A percentile compares a stretch with the other conserved stretches of the same genome.
Conservation (phyloP, 2,329 filamentous ascomycete species). For the Arthrobotrys iridis region DNA sequence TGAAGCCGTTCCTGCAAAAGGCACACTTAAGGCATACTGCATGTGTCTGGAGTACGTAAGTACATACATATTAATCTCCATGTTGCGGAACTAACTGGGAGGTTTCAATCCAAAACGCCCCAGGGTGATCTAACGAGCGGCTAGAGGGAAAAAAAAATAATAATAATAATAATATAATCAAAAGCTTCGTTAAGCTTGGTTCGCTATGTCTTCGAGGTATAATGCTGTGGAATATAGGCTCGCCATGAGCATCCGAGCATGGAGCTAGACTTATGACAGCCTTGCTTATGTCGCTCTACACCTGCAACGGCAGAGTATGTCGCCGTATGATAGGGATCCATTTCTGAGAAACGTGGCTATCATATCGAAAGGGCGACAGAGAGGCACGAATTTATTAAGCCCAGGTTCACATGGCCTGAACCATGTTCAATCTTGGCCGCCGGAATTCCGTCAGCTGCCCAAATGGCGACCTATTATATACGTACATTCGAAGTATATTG, state of each 20-base stretch:
- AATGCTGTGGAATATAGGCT: conserved; percentile 36
- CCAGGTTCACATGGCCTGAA: conserved; percentile 42
- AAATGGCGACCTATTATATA: conserved; percentile 42
- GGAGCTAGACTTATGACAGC: conserved; percentile 32
- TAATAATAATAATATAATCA: no score
- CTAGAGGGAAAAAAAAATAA: conserved; percentile 16
- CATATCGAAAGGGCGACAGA: conserved; percentile 22
- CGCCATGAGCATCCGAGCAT: conserved; percentile 44
- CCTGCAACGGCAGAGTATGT: conserved; percentile 46
- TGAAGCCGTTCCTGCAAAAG: conserved; percentile 25
- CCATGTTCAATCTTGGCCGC: conserved; percentile 39
- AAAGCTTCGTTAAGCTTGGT: conserved; percentile 35
- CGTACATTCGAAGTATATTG: no score
- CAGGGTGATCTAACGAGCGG: conserved; percentile 16
- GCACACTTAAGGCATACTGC: conserved; percentile 3
- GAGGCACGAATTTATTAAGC: conserved; percentile 6
- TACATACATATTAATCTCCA: conserved; percentile 16
- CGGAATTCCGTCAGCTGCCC: conserved; percentile 48
- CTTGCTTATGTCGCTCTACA: conserved; percentile 14
- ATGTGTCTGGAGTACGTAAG: conserved; percentile 2
- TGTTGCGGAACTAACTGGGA: conserved; percentile 37
- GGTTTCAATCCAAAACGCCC: conserved; percentile 25
- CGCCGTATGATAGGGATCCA: conserved; percentile 48
- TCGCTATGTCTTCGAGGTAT: conserved; percentile 31
- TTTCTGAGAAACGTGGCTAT: conserved; percentile 44